Evolutionary conservation across 2,329 filamentous ascomycete genomes (phyloP).

Genomic region (Xylaria digitata): DNA sequence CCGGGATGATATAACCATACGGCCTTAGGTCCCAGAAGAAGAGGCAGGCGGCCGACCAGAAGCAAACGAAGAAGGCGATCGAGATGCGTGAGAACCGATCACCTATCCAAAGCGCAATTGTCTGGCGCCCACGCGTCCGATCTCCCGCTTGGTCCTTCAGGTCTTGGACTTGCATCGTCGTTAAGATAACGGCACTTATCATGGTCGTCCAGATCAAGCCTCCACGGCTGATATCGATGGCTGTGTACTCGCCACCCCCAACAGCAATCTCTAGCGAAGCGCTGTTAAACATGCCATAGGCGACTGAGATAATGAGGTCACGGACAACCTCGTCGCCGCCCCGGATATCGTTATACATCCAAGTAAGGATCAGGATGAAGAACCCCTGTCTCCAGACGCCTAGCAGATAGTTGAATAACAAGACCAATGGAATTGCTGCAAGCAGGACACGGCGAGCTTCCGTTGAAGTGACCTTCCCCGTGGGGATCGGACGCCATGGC

Average conservation of each 20-base stretch:
- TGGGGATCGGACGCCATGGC: constrained; percentile 48
- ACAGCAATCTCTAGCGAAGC: constrained; percentile 42
- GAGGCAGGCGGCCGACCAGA: constrained; percentile 38
- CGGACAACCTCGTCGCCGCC: constrained; percentile 43
- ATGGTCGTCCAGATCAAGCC: constrained; percentile 42
- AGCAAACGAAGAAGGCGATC: constrained; percentile 38
- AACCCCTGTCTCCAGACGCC: constrained; percentile 43
- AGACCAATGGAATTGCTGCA: constrained; percentile 38
- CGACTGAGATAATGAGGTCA: constrained; percentile 42
- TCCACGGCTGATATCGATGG: constrained; percentile 32
- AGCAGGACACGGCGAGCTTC: constrained; percentile 46
- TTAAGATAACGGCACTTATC: constrained; percentile 44
- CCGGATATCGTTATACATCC: constrained; percentile 46
- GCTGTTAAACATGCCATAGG: constrained; percentile 44
- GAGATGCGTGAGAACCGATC: constrained; percentile 39
- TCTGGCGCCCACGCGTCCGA: constrained; percentile 40
- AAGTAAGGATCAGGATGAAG: constrained; percentile 41
- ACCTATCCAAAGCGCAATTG: constrained; percentile 42
- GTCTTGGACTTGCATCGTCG: constrained; percentile 47
- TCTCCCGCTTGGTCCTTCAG: constrained; percentile 46
- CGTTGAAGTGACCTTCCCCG: constrained; percentile 32
- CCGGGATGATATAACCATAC: constrained; percentile 30
- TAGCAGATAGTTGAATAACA: constrained; percentile 40
- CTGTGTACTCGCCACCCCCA: constrained; percentile 36
- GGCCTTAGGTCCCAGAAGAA: constrained; percentile 37